Base-by-base conservation (phyloP, 306 rosid species). In the Alnus glutinosa region DNA sequence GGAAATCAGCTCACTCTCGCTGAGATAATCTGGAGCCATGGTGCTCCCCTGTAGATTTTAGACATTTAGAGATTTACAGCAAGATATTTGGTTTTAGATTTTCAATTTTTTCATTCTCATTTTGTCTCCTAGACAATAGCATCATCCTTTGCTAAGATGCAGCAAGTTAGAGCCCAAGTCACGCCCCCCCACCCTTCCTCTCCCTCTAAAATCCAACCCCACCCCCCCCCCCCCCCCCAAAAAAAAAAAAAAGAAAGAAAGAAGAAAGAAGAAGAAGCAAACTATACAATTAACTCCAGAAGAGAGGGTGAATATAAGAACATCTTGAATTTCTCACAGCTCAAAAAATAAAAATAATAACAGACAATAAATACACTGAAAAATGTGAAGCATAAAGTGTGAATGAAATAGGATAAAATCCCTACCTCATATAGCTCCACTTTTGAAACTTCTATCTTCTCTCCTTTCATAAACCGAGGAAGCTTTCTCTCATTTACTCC, bases 1-100 rank as follows among this genome's bases (percentile, higher is more conserved):
- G 77, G 97, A 92, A 78, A 94, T 94, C 85, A 94, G 90, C 78
- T 94, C 98, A 86, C 97, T 94, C 83, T 94, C 98, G 57, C 88
- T 94, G 71, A 92, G 92, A 88, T 82, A 92, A 80, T 94, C 98
- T 7, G 98, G 97, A 85, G 98, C 89, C 12, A 85, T 32, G 51
- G 98, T 94, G 61, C 62, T 88, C 77, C 98, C 97, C 98, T 94
- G 91, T 70, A 73, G 74, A 89, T 78, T 28, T 73, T 74, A 82
- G 47, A 77, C 55, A 61, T 61, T 61, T 77, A 82, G 78, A 78
- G 55, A 62, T 75, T 71, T 57, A 55, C 13, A 55, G 66, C 68
- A 71, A 15, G 71, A 79, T 52, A 68, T 47, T 74, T 36, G 23
- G 68, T 19, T 32, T 28, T 58, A 42, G 46, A 5, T 5, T 58